A percentile compares a stretch with the other conserved stretches of the same genome.
These are phyloP conservation scores for Colletotrichum brevisporum DNA, from an alignment of 2,329 filamentous ascomycete genomes.

Conservation along the genomic window DNA sequence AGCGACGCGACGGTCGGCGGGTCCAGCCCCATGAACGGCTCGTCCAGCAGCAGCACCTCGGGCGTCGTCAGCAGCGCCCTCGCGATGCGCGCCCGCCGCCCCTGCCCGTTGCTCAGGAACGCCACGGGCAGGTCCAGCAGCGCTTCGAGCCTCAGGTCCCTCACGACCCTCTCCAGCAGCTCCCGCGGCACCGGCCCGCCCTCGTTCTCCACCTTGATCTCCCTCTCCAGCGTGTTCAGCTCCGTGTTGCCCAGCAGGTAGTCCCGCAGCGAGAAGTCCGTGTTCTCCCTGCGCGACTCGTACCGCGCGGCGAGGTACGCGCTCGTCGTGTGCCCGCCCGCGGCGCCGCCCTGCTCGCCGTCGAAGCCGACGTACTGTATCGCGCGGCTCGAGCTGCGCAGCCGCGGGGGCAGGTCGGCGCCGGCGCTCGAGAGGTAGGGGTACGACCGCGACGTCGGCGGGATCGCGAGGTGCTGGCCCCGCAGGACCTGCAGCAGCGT, in stretches of 20 bases:
- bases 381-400: slow-evolving; percentile 74
- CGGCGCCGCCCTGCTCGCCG: slow-evolving; percentile 71
- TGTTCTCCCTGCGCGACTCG: slow-evolving; percentile 87
- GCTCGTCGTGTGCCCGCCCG: slow-evolving; percentile 72
- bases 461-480: slow-evolving; percentile 81
- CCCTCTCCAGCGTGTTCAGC: slow-evolving; percentile 78
- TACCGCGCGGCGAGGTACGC: slow-evolving; percentile 92
- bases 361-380: slow-evolving; percentile 95
- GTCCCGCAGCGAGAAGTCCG: slow-evolving; percentile 86
- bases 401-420: slow-evolving; percentile 66
- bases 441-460: slow-evolving; percentile 81
- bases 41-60: slow-evolving; percentile 88
- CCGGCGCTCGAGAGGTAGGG: slow-evolving; percentile 77
- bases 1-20: slow-evolving; percentile 82
- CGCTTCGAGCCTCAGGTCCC: slow-evolving; percentile 76
- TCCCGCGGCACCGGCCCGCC: slow-evolving; percentile 63
- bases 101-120: slow-evolving; percentile 95
- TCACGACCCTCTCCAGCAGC: slow-evolving; percentile 74
- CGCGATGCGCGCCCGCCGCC: slow-evolving; percentile 87
- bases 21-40: slow-evolving; percentile 96
- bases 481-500: slow-evolving; percentile 84
- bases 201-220: slow-evolving; percentile 53
- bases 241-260: slow-evolving; percentile 87
- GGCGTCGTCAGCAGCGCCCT: slow-evolving; percentile 85
- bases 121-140: slow-evolving; percentile 86